Percentiles rank a stretch among this genome's conserved stretches.
phyloP scores from a whole-genome alignment of 208 protist species.

The Plasmodiophora brassicae region DNA sequence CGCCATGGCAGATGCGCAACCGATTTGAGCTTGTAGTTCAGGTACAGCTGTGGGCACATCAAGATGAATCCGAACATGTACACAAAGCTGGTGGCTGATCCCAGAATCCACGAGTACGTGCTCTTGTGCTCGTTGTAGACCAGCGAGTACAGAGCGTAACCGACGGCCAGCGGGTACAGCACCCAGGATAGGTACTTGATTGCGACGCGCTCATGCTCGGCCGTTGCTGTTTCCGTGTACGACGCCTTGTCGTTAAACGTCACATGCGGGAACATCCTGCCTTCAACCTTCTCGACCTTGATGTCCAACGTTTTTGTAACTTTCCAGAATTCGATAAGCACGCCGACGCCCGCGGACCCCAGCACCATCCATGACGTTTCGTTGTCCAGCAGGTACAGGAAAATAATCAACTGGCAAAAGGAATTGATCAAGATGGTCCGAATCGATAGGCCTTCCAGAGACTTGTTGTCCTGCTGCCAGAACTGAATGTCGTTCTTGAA shows the following conservation, averaged over 20 bases:
- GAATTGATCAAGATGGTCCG: constrained; percentile 84
- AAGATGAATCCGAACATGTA: constrained; percentile 90
- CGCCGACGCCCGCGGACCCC: constrained; percentile 71
- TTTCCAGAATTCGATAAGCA: constrained; percentile 93
- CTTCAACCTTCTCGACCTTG: background rate
- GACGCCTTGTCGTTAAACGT: constrained; percentile 17
- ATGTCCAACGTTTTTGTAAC: constrained; percentile 72
- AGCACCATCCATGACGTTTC: constrained; percentile 86
- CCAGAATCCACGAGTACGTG: constrained; percentile 70
- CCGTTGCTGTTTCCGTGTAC: constrained; percentile 44
- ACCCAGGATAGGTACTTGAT: constrained; percentile 84
- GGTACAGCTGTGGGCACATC: constrained; percentile 98
- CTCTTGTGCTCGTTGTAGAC: constrained; percentile 82
- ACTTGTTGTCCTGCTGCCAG: constrained; percentile 57
- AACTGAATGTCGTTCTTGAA: constrained; percentile 91
- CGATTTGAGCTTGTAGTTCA: constrained; percentile 97
- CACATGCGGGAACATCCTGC: background rate
- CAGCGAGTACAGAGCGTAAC: constrained; percentile 87
- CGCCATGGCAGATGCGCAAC: constrained; percentile 94
- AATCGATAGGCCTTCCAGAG: constrained; percentile 89
- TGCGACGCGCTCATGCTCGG: constrained; percentile 54
- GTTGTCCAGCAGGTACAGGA: constrained; percentile 94
- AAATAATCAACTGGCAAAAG: constrained; percentile 84
- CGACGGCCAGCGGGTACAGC: constrained; percentile 78
- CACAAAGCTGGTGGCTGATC: constrained; percentile 58